Conservation (phyloP, 768 basidiomycete genomes). For the Boletus rubropictus region DNA sequence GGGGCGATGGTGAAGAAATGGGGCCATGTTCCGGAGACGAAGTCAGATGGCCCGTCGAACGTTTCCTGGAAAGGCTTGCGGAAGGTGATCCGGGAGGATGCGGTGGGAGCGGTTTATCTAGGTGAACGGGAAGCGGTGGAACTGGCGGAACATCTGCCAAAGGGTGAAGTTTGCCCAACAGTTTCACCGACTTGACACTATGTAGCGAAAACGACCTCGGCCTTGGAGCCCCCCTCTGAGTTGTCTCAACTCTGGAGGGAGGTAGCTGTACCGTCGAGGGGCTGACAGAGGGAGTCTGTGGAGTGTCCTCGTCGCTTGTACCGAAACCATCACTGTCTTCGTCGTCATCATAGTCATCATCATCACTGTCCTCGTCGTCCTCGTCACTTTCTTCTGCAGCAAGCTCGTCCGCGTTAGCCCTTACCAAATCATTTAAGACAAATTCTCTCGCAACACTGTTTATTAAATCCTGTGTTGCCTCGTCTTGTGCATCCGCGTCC, state of each 20-base stretch:
- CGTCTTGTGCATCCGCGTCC: conserved; percentile 66
- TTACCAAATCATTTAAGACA: conserved; percentile 72
- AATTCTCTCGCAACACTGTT: conserved; percentile 78
- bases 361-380: conserved; percentile 37
- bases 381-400: conserved; percentile 67
- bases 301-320: conserved; percentile 31
- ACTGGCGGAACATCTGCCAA: conserved; percentile 37
- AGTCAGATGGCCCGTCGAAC: conserved; percentile 13
- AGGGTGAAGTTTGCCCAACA: conserved; percentile 16
- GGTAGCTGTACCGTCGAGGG: conserved; percentile 1
- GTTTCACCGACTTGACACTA: conserved; percentile 42
- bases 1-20: conserved; percentile 6
- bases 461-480: conserved; percentile 75
- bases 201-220: conserved; percentile 43
- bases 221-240: conserved; percentile 1
- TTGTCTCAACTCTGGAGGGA: conserved; percentile 1
- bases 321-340: conserved; percentile 41
- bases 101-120: conserved; percentile 42
- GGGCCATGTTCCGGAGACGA: neutral
- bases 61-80: conserved; percentile 11
- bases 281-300: neutral
- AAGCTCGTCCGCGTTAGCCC: conserved; percentile 74
- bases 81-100: conserved; percentile 19
- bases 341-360: conserved; percentile 37
- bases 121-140: conserved; percentile 31